Evolutionary conservation across 768 basidiomycete genomes (phyloP).

Genomic region (Amanita polypyramis): DNA sequence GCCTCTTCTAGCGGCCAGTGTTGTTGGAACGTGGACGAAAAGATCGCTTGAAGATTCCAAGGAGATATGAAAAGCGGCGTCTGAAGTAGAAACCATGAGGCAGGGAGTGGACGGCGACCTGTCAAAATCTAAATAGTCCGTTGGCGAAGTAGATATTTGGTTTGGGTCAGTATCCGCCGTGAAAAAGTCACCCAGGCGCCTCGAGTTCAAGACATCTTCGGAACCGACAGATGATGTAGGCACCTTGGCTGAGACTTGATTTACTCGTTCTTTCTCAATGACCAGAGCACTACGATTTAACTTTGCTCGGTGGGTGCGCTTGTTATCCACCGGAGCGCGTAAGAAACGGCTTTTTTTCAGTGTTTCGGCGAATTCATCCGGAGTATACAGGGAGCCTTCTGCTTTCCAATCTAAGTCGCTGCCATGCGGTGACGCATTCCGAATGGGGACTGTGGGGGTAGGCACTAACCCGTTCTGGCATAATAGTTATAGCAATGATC

Average conservation of each 20-base stretch:
- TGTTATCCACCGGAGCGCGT: neutral
- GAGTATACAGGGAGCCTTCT: constrained; percentile 2
- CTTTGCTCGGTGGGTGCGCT: neutral
- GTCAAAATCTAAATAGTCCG: neutral
- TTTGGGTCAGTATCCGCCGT: neutral
- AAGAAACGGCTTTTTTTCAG: neutral
- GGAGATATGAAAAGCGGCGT: constrained; percentile 4
- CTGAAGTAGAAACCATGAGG: constrained; percentile 8
- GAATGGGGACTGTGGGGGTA: neutral
- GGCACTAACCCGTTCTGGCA: constrained; percentile 3
- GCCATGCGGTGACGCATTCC: neutral
- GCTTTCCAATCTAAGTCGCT: constrained; percentile 1
- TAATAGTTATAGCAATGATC: neutral
- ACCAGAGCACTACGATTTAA: constrained; percentile 2
- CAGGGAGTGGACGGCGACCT: neutral
- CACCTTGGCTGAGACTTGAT: neutral
- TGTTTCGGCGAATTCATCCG: neutral
- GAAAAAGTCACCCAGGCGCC: neutral
- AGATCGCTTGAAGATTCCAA: constrained; percentile 4
- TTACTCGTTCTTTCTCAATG: neutral
- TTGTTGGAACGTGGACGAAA: neutral
- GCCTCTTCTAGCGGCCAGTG: constrained; percentile 5
- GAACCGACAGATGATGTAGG: neutral
- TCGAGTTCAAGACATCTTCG: neutral
- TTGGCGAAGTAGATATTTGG: neutral